Evolutionary conservation across 192 early-diverging fungal species (phyloP), one percentile per base, ranked within the genome.

Genomic region (Phlyctochytrium arcticum): DNA sequence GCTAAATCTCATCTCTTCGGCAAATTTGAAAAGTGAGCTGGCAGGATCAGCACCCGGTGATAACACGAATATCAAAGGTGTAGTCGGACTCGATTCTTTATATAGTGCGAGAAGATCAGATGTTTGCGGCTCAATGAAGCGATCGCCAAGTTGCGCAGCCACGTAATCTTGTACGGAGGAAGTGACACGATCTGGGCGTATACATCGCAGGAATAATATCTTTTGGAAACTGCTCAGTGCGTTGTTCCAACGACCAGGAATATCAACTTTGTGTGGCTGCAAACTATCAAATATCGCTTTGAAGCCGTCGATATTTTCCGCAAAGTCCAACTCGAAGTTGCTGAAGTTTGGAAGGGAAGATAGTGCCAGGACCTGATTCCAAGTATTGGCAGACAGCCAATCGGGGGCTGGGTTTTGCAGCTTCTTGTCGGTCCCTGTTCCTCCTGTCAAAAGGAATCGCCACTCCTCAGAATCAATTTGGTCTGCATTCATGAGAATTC

Each of bases 31-130:
- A 35, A 84, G 63, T 8, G 80, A 74, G 6, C 47, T 68, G 37
- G 82, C 82, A 2, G 82, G 82, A 59, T 84, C 82, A 4, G 82
- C 80, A 39, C 82, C 82, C 19, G 82, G 75, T 5, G 79, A 82
- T 6, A 84, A 67, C 36, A 84, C 80, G 66, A 84, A 84, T 42
- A 84, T 84, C 17, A 84, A 61, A 4, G 82, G 82, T 6, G 76
- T 67, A 15, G 49, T 74, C 48, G 80, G 76, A 47, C 75, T 83
- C 4, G 80, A 82, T 51, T 84, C 82, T 48, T 79, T 81, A 67
- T 69, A 84, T 35, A 84, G 47, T 5, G 82, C 77, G 3, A 72
- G 63, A 6, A 84, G 65, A 55, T 81, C 82, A 8, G 76, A 75
- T 7, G 80, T 81, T 54, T 80, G 75, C 53, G 82, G 82, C 64